Evolutionary conservation across 805 yeast genomes (phyloP), one percentile per base, ranked within the genome.

Genomic region (Myxozyma lipomycoides): DNA sequence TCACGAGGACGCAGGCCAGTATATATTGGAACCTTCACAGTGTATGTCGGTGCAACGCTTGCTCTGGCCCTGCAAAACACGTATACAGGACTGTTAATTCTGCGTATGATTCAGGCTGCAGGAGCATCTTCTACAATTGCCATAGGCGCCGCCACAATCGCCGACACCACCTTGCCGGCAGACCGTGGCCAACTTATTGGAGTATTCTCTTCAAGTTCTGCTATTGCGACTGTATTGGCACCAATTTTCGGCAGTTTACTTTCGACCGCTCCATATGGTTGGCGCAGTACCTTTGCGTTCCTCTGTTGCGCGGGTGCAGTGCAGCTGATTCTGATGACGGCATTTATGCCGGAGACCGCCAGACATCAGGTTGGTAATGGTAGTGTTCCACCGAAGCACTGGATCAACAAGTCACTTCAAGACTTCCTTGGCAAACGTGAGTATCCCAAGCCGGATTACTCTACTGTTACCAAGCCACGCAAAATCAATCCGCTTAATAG

Each of bases 221-320:
- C 84, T 25, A 59, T 84, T 4, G 95, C 95, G 1, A 83, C 82
- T 60, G 88, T 86, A 1, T 73, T 87, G 55, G 91, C 95, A 9
- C 87, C 95, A 0, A 68, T 89, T n/a, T 69, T 87, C 22, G 82
- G 83, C 7, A 73, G 81, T 3, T 69, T 70, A 1, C 60, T 78
- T 62, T 71, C 74, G 59, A 15, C 42, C 17, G 69, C 74, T 19
- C 67, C 80, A 1, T 57, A 66, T 25, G 73, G 79, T 17, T 88
- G 96, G 95, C 73, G 90, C 59, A 79, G 88, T 0, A 77, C 83
- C n/a, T 84, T 85, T 60, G 80, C 87, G 80, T 85, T 88, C 55
- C 67, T 85, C 45, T 79, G 84, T 1, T 80, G 84, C 24, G 79
- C 84, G 5, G 77, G 83, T 26, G 83, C 82, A 3, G 67, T 73